Evolutionary conservation across 768 basidiomycete genomes (phyloP).

Genomic region (Leccinellum rugosiceps): DNA sequence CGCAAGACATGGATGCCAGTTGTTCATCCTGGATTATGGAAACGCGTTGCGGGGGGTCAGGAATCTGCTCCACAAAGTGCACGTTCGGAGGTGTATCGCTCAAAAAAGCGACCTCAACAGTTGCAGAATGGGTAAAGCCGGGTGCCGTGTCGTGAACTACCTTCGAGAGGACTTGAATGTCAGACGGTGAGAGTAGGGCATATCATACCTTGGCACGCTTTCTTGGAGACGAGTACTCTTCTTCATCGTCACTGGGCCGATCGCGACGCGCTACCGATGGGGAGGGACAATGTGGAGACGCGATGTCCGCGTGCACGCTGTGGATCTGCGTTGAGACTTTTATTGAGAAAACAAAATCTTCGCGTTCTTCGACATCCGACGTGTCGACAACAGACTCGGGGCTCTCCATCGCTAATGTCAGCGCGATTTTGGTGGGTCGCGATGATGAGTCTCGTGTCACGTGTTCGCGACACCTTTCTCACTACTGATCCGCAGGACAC

Average conservation of each 20-base stretch:
- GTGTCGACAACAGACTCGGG: constrained; percentile 51
- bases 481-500: not conserved
- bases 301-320: not conserved
- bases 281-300: constrained; percentile 1
- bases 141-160: constrained; percentile 7
- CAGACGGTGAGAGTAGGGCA: not conserved
- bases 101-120: not conserved
- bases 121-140: not conserved
- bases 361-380: constrained; percentile 60
- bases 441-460: constrained; percentile 14
- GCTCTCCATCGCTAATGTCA: constrained; percentile 15
- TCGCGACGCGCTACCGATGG: not conserved
- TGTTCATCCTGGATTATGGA: not conserved
- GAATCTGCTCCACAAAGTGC: not conserved
- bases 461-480: constrained; percentile 12
- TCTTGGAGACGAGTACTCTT: constrained; percentile 29
- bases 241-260: constrained; percentile 10
- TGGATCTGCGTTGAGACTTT: not conserved
- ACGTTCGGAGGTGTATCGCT: not conserved
- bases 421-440: not conserved
- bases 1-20: not conserved
- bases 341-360: constrained; percentile 33
- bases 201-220: constrained; percentile 37
- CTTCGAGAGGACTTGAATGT: constrained; percentile 19
- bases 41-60: too few relatives aligned